Conservation (phyloP, 2,329 filamentous ascomycete species). For the Diaporthe sp. region DNA sequence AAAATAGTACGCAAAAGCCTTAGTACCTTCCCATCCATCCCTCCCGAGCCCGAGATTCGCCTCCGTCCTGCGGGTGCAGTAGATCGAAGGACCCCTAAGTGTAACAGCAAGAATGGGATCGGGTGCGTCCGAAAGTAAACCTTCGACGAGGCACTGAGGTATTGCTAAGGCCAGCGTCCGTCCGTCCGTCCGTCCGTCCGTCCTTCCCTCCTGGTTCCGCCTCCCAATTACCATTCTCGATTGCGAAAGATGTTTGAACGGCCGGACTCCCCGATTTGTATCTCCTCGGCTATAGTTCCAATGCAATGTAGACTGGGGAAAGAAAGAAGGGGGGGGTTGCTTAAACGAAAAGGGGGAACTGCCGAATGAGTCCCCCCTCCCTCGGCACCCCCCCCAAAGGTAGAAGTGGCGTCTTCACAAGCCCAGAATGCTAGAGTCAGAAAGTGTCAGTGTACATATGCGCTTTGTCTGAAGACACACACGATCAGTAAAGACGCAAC, state of each 20-base stretch:
- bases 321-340: not conserved
- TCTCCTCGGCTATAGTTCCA: not conserved
- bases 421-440: not conserved
- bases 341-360: not conserved
- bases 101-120: slow-evolving; percentile 1
- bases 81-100: slow-evolving; percentile 10
- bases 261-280: not conserved
- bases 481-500: not conserved
- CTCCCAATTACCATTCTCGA: not conserved
- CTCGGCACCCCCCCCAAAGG: not conserved
- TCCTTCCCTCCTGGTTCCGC: not conserved
- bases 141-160: not conserved
- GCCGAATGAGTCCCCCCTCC: not conserved
- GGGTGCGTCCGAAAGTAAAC: slow-evolving; percentile 18
- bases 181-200: no score
- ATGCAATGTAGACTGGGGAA: not conserved
- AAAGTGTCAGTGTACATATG: not conserved
- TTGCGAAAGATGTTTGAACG: not conserved
- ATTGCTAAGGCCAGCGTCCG: not conserved
- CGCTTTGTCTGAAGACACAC: not conserved
- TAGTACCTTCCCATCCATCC: not conserved
- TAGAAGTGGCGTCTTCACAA: not conserved
- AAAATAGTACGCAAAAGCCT: slow-evolving; percentile 8
- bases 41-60: slow-evolving; percentile 11
- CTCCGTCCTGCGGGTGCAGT: not conserved